Evolutionary conservation across 2,329 filamentous ascomycete species (phyloP), one percentile per base, ranked within the genome.

Genomic region (Hymenoscyphus albidus): DNA sequence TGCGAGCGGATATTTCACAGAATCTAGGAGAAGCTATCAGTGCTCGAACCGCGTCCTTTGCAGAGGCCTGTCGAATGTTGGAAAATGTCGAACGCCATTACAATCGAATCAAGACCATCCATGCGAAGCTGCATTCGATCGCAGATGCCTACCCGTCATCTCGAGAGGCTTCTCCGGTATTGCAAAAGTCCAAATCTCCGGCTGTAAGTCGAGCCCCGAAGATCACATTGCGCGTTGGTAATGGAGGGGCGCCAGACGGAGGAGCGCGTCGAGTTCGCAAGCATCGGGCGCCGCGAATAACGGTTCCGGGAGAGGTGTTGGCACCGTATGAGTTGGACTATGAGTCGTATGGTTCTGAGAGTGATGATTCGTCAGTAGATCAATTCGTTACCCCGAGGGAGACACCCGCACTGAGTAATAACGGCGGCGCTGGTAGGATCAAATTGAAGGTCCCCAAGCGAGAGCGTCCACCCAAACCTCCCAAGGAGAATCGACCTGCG

Each of bases 271-370:
- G 65, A 48, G 63, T 73, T 27, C 70, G 71, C 14, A 74, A 72
- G 59, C 72, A 70, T 65, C 72, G 74, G 39, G 80, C 83, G 4
- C 85, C 86, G 5, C 80, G 83, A 54, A 88, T 89, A 57, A 88
- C 85, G 1, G 85, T 89, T 12, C 86, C 86, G 1, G 86, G 86
- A 56, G 86, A 89, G 73, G 86, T 89, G 9, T 78, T 88, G 58
- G 85, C 86, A 1, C 86, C 86, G 0, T 88, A 88, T 70, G 86
- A 89, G 63, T 76, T 88, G 31, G 85, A 87, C 65, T 87, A 86
- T 73, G 85, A 87, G 61, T 79, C 81, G 0, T 85, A 82, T 65
- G 83, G 78, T 58, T 71, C 73, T 9, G 72, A 70, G 9, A 69
- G 61, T 18, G 73, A 72, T 61, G 66, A 67, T 5, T 71, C 71